Conservation (phyloP, 306 rosid species). For the Rosa persica region DNA sequence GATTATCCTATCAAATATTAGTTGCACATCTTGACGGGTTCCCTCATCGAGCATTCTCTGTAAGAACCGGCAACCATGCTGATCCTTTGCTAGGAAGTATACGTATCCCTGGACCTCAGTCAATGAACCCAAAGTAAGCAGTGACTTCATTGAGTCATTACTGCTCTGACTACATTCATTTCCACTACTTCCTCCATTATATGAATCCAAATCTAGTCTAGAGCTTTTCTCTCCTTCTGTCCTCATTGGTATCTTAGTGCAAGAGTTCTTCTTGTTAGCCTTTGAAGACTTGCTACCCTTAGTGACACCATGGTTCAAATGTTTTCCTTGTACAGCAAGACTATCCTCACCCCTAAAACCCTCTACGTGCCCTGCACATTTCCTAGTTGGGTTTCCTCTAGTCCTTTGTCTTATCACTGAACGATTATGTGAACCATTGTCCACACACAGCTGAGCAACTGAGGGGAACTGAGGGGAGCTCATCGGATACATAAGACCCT, state of each 20-base stretch:
- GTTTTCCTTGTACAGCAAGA: conserved; percentile 41
- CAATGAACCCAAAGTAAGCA: conserved; percentile 31
- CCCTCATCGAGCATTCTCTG: conserved; percentile 61
- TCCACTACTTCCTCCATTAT: conserved; percentile 22
- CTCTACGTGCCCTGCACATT: conserved; percentile 24
- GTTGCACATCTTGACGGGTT: conserved; percentile 37
- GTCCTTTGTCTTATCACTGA: conserved; percentile 23
- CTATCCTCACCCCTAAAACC: conserved; percentile 44
- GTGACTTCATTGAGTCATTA: conserved; percentile 18
- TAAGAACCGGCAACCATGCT: conserved; percentile 64
- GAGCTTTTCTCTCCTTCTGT: conserved; percentile 27
- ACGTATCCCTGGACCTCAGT: conserved; percentile 40
- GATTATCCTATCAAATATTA: conserved; percentile 51
- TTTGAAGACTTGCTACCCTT: conserved; percentile 25
- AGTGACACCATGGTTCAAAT: conserved; percentile 18
- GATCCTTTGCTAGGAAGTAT: conserved; percentile 61
- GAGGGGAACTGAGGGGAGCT: conserved; percentile 30
- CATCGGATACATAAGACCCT: conserved; percentile 22
- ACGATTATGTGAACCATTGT: conserved; percentile 22
- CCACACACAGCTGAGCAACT: conserved; percentile 19
- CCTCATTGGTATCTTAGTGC: conserved; percentile 10
- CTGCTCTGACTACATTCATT: conserved; percentile 18
- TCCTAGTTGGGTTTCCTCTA: conserved; percentile 17
- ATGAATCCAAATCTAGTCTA: conserved; percentile 12
- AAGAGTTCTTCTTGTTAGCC: conserved; percentile 21